Conservation (phyloP, 2,329 filamentous ascomycete genomes). For the Thelonectria blattea region DNA sequence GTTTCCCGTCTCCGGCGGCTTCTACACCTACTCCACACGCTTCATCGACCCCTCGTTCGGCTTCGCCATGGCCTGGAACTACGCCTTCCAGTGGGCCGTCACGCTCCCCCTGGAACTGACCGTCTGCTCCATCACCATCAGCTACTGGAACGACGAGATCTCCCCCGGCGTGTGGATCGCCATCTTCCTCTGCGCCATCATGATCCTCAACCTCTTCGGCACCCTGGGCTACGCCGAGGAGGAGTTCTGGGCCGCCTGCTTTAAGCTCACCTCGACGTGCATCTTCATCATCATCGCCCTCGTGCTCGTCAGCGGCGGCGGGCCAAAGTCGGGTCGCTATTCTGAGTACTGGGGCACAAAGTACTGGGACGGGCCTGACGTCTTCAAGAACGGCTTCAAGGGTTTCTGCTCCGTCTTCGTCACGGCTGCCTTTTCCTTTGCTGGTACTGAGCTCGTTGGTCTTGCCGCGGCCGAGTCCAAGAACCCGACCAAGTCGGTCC, state of each 20-base stretch:
- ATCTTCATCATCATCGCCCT: conserved; percentile 67
- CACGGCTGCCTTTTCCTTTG: conserved; percentile 17
- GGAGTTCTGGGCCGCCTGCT: conserved; percentile 48
- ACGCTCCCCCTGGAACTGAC: conserved; percentile 53
- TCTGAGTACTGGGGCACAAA: conserved; percentile 50
- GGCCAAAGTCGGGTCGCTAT: conserved; percentile 51
- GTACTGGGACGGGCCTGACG: conserved; percentile 42
- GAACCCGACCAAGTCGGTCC: conserved; percentile 73
- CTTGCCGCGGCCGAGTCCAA: conserved; percentile 49
- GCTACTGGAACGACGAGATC: conserved; percentile 54
- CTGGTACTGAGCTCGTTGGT: conserved; percentile 18
- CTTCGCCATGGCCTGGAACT: conserved; percentile 42
- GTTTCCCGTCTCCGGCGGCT: conserved; percentile 52
- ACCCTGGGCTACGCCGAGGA: conserved; percentile 58
- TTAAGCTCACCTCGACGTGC: conserved; percentile 60
- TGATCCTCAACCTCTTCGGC: conserved; percentile 59
- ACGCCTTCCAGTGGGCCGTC: conserved; percentile 45
- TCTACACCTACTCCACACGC: conserved; percentile 64
- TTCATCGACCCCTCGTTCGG: conserved; percentile 63
- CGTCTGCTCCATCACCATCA: conserved; percentile 53
- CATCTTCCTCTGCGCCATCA: conserved; percentile 54
- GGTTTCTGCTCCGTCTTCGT: conserved; percentile 23
- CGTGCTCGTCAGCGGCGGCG: conserved; percentile 61
- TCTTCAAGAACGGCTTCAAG: conserved; percentile 66
- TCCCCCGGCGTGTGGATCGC: conserved; percentile 58